Evolutionary conservation across 2,329 filamentous ascomycete species (phyloP).

Genomic region (Aspergillus bombycis): DNA sequence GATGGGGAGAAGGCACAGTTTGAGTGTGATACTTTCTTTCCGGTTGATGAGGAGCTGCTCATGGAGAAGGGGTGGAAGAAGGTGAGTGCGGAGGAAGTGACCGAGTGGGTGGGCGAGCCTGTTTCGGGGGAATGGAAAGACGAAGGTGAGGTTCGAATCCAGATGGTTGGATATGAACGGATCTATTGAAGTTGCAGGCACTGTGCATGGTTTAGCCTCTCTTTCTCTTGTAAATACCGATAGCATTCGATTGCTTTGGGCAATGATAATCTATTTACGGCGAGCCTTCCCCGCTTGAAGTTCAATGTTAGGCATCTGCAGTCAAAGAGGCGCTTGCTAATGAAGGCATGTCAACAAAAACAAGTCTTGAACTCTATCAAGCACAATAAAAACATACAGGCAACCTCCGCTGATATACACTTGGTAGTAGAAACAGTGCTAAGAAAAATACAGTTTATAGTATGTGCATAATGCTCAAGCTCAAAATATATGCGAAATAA

Average conservation of each 20-base stretch:
- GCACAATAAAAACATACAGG: not conserved
- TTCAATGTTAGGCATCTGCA: not conserved
- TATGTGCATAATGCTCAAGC: not conserved
- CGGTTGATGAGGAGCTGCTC: conserved; percentile 39
- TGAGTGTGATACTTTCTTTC: conserved; percentile 55
- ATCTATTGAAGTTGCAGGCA: conserved; percentile 10
- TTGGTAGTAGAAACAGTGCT: not conserved
- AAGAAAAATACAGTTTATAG: not conserved
- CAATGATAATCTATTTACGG: not conserved
- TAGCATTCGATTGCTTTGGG: not conserved
- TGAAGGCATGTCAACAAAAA: not conserved
- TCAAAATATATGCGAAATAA: conserved; percentile 1
- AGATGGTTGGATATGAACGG: conserved; percentile 51
- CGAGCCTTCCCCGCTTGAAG: not conserved
- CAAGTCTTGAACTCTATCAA: not conserved
- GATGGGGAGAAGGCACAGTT: conserved; percentile 30
- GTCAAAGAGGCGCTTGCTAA: not conserved
- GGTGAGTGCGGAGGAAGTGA: conserved; percentile 38
- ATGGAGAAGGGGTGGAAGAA: conserved; percentile 35
- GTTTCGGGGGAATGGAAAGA: conserved; percentile 48
- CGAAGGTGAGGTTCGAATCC: conserved; percentile 54
- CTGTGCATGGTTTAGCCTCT: not conserved
- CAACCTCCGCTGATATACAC: not conserved
- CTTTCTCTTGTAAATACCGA: not conserved
- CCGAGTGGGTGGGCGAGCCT: conserved; percentile 47